phyloP scores from a whole-genome alignment of 2,329 filamentous ascomycete genomes.

The Diaporthe amygdali region DNA sequence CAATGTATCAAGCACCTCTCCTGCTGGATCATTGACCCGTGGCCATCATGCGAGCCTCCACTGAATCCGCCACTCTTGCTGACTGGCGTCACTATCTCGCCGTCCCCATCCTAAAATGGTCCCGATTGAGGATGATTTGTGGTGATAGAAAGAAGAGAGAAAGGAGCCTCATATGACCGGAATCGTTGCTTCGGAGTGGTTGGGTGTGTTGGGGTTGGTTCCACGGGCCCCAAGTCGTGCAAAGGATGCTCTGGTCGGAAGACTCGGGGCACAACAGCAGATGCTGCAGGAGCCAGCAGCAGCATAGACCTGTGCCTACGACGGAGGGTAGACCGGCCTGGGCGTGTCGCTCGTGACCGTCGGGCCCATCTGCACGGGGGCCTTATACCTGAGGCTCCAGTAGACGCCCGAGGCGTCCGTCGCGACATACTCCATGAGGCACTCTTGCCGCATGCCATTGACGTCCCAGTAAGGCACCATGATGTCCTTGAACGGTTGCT shows the following conservation, averaged over 20 bases:
- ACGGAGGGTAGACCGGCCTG: slow-evolving; percentile 1
- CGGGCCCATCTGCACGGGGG: slow-evolving; percentile 1
- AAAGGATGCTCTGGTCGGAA: background rate
- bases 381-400: slow-evolving; percentile 44
- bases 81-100: background rate
- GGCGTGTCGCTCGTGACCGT: slow-evolving; percentile 10
- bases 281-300: background rate
- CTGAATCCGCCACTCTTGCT: background rate
- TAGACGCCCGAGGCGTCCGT: slow-evolving; percentile 42
- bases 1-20: background rate
- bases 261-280: background rate
- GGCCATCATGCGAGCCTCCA: background rate
- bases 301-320: background rate
- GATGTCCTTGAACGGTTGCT: slow-evolving; percentile 44
- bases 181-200: background rate
- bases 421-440: slow-evolving; percentile 50
- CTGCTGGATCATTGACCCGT: background rate
- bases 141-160: background rate
- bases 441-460: slow-evolving; percentile 50
- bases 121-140: background rate
- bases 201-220: background rate
- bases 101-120: background rate
- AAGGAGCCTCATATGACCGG: background rate
- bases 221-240: background rate
- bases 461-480: slow-evolving; percentile 51